These are phyloP conservation scores for Tolypocladium endophyticum DNA, from an alignment of 2,329 filamentous ascomycete species.

Conservation along the genomic window DNA sequence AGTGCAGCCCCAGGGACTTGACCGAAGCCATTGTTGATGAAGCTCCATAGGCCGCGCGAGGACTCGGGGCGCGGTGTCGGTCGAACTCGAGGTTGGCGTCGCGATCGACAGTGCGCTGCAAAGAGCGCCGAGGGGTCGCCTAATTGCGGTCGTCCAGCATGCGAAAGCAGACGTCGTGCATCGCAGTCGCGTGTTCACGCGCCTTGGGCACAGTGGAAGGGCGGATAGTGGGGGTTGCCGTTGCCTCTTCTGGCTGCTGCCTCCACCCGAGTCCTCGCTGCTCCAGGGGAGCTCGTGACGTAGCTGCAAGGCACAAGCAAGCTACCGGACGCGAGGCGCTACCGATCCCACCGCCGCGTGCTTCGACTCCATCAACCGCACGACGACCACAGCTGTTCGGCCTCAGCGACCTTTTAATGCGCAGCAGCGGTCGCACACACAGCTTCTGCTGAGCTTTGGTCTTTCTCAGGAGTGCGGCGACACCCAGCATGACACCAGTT, in stretches of 20 bases:
- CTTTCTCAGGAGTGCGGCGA: constrained; percentile 4
- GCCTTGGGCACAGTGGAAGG: not conserved
- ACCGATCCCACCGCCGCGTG: no score
- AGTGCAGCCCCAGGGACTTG: constrained; percentile 83
- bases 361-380: not conserved
- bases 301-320: not conserved
- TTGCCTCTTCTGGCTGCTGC: not conserved
- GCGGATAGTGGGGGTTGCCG: not conserved
- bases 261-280: not conserved
- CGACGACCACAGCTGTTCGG: not conserved
- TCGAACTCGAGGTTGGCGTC: not conserved
- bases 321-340: not conserved
- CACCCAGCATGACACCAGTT: constrained; percentile 19
- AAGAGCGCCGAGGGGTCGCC: not conserved
- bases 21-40: constrained; percentile 65
- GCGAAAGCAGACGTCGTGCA: not conserved
- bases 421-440: not conserved
- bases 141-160: not conserved
- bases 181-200: not conserved
- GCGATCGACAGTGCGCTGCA: not conserved
- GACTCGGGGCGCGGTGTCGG: not conserved
- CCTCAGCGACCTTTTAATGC: not conserved
- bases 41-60: constrained; percentile 19
- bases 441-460: constrained; percentile 3
- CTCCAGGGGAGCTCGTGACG: not conserved